Evolutionary conservation across 2,329 filamentous ascomycete genomes (phyloP).

Genomic region (Botrytis deweyae): DNA sequence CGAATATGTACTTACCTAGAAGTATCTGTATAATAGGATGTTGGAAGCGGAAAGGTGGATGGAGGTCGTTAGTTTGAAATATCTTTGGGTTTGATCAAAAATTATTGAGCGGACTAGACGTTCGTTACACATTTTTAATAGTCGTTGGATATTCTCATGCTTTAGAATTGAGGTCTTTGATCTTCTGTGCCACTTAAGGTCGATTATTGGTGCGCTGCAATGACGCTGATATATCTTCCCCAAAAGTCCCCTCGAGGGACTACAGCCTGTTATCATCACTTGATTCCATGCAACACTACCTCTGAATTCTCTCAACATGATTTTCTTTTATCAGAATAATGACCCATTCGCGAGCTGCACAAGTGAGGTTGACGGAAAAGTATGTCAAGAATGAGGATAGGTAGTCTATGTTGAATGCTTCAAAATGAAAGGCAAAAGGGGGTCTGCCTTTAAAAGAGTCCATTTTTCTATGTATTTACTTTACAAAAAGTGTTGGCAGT

Average conservation of each 20-base stretch:
- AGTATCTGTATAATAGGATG: not conserved
- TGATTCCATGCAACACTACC: not conserved
- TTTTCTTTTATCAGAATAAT: not conserved
- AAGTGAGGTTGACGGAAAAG: not conserved
- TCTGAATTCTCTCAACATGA: rapidly evolving
- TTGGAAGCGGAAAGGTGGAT: not conserved
- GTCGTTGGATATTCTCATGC: not conserved
- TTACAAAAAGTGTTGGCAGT: not conserved
- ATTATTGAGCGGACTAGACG: not conserved
- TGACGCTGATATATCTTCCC: not conserved
- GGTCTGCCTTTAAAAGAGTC: not conserved
- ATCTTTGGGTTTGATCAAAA: no score
- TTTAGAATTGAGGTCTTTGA: not conserved
- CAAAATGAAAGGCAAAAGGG: rapidly evolving
- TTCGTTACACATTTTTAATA: not conserved
- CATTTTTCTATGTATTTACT: not conserved
- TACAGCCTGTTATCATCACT: not conserved
- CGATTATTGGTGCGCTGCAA: not conserved
- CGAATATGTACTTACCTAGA: not conserved
- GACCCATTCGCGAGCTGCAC: not conserved
- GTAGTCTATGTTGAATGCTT: not conserved
- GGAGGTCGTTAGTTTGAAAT: no score
- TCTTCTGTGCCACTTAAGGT: not conserved
- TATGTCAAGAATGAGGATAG: not conserved
- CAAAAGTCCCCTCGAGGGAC: not conserved